Percentiles rank a stretch among this genome's conserved stretches.
phyloP scores from a whole-genome alignment of 305 asterid species.

The Fraxinus floribunda region DNA sequence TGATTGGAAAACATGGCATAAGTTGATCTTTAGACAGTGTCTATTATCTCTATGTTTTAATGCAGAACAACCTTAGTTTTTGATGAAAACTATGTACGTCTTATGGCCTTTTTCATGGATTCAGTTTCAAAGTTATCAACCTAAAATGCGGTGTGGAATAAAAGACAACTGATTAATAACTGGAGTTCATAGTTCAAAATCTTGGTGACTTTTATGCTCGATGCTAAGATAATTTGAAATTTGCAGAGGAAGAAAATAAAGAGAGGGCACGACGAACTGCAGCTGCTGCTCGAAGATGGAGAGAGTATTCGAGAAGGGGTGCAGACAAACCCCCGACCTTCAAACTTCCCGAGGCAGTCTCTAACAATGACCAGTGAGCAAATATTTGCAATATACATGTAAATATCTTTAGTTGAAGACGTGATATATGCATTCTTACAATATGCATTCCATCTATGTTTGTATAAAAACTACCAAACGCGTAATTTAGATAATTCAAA shows the following conservation, averaged over 20 bases:
- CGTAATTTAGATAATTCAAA: not conserved
- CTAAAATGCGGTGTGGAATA: not conserved
- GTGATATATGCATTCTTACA: slow-evolving; percentile 7
- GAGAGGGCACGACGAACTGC: slow-evolving; percentile 84
- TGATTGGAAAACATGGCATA: not conserved
- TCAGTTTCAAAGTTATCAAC: not conserved
- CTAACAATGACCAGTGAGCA: slow-evolving; percentile 48
- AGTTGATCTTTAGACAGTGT: not conserved
- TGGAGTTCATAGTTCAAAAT: not conserved
- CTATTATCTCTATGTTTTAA: not conserved
- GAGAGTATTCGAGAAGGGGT: slow-evolving; percentile 89
- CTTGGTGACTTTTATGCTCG: not conserved
- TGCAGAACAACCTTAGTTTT: not conserved
- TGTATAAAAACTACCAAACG: slow-evolving; percentile 15
- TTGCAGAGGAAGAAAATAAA: slow-evolving; percentile 64
- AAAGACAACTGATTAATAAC: not conserved
- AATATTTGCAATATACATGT: not conserved
- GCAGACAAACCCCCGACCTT: slow-evolving; percentile 73
- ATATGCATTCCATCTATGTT: not conserved
- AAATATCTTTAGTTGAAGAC: not conserved
- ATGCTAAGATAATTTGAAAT: not conserved
- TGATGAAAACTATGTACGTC: not conserved
- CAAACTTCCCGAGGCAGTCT: slow-evolving; percentile 80
- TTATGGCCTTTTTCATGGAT: not conserved
- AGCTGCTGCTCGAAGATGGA: slow-evolving; percentile 93